phyloP scores from a whole-genome alignment of 2,329 filamentous ascomycete species.

The Parafenestella ontariensis region DNA sequence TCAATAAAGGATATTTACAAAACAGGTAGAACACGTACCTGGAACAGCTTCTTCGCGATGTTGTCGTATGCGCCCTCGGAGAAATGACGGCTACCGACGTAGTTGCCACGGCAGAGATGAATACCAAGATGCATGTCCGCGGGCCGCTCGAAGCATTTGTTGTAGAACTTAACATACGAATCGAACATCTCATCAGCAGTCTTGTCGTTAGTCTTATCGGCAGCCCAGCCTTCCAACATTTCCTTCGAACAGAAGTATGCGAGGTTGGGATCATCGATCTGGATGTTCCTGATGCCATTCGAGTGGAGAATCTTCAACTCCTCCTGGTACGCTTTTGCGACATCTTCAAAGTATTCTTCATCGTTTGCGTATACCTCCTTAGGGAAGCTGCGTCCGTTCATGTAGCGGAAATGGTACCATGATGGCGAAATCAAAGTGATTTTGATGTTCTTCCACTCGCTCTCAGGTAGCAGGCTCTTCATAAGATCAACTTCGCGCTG shows the following conservation, averaged over 20 bases:
- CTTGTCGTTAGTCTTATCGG: constrained; percentile 71
- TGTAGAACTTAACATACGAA: constrained; percentile 79
- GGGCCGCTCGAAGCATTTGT: constrained; percentile 70
- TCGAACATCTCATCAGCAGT: constrained; percentile 75
- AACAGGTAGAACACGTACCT: constrained; percentile 22
- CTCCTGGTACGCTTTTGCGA: constrained; percentile 56
- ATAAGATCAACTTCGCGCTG: constrained; percentile 67
- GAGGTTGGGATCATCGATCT: constrained; percentile 59
- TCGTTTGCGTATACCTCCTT: constrained; percentile 55
- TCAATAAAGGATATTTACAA: constrained; percentile 3
- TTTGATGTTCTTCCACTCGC: constrained; percentile 70
- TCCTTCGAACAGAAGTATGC: constrained; percentile 51
- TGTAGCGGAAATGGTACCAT: constrained; percentile 73
- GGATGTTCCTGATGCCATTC: constrained; percentile 56
- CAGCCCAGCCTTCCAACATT: constrained; percentile 52
- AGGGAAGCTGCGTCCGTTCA: constrained; percentile 58
- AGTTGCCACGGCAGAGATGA: constrained; percentile 70
- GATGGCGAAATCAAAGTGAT: constrained; percentile 71
- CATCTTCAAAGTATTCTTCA: constrained; percentile 57
- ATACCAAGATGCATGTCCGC: constrained; percentile 78
- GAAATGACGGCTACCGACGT: constrained; percentile 56
- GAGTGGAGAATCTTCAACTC: constrained; percentile 56
- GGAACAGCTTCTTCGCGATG: constrained; percentile 54
- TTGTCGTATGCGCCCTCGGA: constrained; percentile 57
- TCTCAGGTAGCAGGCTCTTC: constrained; percentile 64